Percentiles rank a stretch among this genome's conserved stretches.
Conservation (phyloP, 306 rosid species). For the Oxytropis ochrocephala region DNA sequence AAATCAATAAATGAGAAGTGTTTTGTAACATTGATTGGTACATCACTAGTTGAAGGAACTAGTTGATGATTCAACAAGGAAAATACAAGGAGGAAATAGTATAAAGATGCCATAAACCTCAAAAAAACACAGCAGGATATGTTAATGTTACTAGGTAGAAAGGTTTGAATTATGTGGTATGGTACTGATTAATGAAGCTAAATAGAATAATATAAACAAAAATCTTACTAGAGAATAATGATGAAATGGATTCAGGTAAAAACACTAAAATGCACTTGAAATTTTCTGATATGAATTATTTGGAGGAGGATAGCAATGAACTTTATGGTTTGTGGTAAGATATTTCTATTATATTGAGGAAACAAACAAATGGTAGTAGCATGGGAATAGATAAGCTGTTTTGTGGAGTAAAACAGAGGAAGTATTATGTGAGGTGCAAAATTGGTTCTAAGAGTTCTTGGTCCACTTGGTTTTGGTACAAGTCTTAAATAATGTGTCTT, state of each 20-base stretch:
- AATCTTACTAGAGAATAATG: not conserved
- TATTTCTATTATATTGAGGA: not conserved
- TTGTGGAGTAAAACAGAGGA: slow-evolving; percentile 2
- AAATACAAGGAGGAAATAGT: slow-evolving; percentile 9
- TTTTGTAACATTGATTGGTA: slow-evolving; percentile 45
- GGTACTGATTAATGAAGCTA: not conserved
- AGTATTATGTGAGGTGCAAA: slow-evolving; percentile 13
- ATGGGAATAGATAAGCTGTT: slow-evolving; percentile 1
- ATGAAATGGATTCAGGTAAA: not conserved
- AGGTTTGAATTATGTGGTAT: slow-evolving; percentile 7
- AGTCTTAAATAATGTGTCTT: not conserved
- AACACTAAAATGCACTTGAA: not conserved
- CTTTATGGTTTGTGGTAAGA: not conserved
- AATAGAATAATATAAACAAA: not conserved
- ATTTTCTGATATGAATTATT: not conserved
- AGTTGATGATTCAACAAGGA: slow-evolving; percentile 5
- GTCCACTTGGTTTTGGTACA: slow-evolving; percentile 1
- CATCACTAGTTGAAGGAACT: slow-evolving; percentile 35
- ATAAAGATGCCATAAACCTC: slow-evolving; percentile 34
- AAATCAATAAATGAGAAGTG: slow-evolving; percentile 53
- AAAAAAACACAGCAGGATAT: not conserved
- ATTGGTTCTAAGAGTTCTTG: not conserved
- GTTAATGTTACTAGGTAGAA: not conserved
- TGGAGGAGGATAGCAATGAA: not conserved
- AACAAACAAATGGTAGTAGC: not conserved